phyloP scores from a whole-genome alignment of 345 rosid species.

The Carallia pectinifolia region DNA sequence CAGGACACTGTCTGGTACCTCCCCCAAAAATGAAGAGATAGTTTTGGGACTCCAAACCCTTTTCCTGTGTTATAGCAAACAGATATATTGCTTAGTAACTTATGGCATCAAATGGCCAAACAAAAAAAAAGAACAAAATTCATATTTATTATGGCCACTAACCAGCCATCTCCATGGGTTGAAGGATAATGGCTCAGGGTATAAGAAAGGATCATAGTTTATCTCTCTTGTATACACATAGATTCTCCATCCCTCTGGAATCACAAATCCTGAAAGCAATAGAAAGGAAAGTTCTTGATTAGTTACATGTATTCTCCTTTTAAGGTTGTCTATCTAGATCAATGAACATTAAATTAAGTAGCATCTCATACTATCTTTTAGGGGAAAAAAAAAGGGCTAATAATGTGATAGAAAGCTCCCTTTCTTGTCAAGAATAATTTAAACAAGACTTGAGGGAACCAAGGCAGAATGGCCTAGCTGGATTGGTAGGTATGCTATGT shows the following conservation, averaged over 20 bases:
- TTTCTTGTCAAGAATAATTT: slow-evolving; percentile 38
- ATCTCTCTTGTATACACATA: slow-evolving; percentile 70
- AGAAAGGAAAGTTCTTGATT: neutral
- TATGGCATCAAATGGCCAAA: too few relatives aligned
- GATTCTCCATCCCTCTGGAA: slow-evolving; percentile 58
- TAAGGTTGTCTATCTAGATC: neutral
- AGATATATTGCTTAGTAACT: neutral
- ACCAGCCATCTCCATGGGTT: slow-evolving; percentile 95
- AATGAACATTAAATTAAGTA: neutral
- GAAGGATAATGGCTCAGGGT: slow-evolving; percentile 64
- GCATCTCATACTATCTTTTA: neutral
- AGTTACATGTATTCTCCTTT: neutral
- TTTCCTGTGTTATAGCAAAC: slow-evolving; percentile 46
- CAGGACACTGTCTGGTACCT: slow-evolving; percentile 89
- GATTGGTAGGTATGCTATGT: slow-evolving; percentile 57
- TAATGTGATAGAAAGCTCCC: slow-evolving; percentile 12
- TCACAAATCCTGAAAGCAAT: slow-evolving; percentile 34
- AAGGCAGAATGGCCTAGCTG: slow-evolving; percentile 51
- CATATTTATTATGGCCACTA: neutral
- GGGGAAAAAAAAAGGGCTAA: neutral
- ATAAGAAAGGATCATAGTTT: slow-evolving; percentile 65
- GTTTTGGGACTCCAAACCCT: slow-evolving; percentile 53
- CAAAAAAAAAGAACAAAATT: too few relatives aligned
- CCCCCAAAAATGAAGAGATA: slow-evolving; percentile 75
- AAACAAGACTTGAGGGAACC: slow-evolving; percentile 36